These are phyloP conservation scores for Umbilicaria muhlenbergii DNA, from an alignment of 495 filamentous ascomycete genomes.

Conservation along the genomic window DNA sequence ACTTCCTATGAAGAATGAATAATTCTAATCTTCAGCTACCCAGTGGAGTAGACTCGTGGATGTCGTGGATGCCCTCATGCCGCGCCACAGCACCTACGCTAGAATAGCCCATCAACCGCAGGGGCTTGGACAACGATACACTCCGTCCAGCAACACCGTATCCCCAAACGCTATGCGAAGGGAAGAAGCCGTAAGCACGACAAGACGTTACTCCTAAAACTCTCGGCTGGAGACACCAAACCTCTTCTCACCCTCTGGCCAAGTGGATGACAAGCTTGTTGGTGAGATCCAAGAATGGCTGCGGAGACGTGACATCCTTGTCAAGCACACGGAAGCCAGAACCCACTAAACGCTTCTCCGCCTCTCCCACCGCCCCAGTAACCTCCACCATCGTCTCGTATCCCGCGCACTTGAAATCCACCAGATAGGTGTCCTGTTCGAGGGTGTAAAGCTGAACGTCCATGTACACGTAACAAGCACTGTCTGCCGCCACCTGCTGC, in stretches of 20 bases:
- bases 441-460: conserved; percentile 95
- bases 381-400: conserved; percentile 64
- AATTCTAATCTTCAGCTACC: too few relatives aligned
- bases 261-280: conserved; percentile 38
- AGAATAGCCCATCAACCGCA: too few relatives aligned
- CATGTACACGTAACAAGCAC: conserved; percentile 64
- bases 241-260: conserved; percentile 13
- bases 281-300: conserved; percentile 39
- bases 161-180: too few relatives aligned
- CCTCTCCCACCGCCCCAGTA: conserved; percentile 4
- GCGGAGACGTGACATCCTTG: conserved; percentile 39
- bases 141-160: too few relatives aligned
- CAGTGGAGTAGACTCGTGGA: too few relatives aligned
- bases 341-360: conserved; percentile 5
- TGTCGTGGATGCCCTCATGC: too few relatives aligned
- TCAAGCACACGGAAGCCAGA: conserved; percentile 15
- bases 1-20: too few relatives aligned
- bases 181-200: too few relatives aligned
- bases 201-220: too few relatives aligned
- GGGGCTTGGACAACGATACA: too few relatives aligned
- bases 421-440: conserved; percentile 83
- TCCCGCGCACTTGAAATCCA: conserved; percentile 98
- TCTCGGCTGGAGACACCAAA: too few relatives aligned
- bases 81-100: too few relatives aligned
- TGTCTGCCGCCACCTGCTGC: conserved; percentile 20